Percentiles rank a stretch among this genome's conserved stretches.
Evolutionary conservation across 306 rosid genomes (phyloP).

Genomic region (Pterocarpus santalinus): DNA sequence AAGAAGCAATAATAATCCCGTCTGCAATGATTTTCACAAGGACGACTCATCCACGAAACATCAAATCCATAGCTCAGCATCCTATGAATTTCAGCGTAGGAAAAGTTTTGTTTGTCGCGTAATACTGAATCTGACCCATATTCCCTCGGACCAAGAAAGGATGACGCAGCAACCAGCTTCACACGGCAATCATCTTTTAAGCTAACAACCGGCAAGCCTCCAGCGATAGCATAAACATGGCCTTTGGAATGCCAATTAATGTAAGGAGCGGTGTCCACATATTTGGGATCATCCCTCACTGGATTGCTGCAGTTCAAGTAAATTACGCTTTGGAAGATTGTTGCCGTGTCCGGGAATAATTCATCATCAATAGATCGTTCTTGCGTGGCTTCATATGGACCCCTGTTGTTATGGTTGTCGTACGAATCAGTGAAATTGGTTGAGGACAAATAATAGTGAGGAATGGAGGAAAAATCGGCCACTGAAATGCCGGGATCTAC

Average conservation of each 20-base stretch:
- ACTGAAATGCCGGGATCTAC: slow-evolving; percentile 12
- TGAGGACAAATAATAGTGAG: not conserved
- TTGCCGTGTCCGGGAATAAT: too few relatives aligned
- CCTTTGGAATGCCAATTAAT: not conserved
- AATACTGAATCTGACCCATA: too few relatives aligned
- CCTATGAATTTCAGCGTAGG: not conserved
- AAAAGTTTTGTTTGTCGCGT: too few relatives aligned
- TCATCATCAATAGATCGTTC: not conserved
- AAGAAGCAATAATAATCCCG: too few relatives aligned
- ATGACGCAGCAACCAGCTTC: not conserved
- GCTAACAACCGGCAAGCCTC: not conserved
- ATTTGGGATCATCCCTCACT: not conserved
- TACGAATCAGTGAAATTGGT: not conserved
- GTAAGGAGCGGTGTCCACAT: slow-evolving; percentile 4
- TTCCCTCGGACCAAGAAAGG: not conserved
- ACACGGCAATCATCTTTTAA: not conserved
- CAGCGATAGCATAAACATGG: slow-evolving; percentile 16
- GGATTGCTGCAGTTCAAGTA: slow-evolving; percentile 36
- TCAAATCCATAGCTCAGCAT: not conserved
- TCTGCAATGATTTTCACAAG: not conserved
- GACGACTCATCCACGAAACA: not conserved
- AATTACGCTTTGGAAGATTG: not conserved
- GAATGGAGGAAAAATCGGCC: slow-evolving; percentile 34
- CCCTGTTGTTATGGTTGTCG: not conserved
- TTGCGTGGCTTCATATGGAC: not conserved